Evolutionary conservation across 768 basidiomycete genomes (phyloP).

Genomic region (Lactarius indigo): DNA sequence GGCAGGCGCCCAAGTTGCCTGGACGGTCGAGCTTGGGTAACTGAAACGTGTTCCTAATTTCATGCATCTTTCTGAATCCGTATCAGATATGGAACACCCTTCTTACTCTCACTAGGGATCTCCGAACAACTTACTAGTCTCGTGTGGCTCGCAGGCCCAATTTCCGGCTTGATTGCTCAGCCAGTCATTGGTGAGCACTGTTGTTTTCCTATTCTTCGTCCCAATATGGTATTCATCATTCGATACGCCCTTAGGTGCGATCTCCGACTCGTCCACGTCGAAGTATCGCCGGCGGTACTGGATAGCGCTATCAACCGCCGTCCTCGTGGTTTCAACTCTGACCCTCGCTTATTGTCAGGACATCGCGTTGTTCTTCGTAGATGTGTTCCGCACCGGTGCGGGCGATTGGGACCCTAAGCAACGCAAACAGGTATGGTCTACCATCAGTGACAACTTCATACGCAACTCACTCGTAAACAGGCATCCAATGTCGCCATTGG

Average conservation of each 20-base stretch:
- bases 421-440: constrained; percentile 46
- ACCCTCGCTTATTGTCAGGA: constrained; percentile 80
- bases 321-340: constrained; percentile 74
- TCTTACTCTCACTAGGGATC: constrained; percentile 74
- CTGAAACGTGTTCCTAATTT: constrained; percentile 29
- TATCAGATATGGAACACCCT: constrained; percentile 90
- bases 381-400: constrained; percentile 66
- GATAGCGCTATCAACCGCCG: constrained; percentile 83
- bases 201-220: not conserved
- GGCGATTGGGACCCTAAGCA: constrained; percentile 87
- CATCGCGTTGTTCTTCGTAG: constrained; percentile 70
- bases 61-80: constrained; percentile 5
- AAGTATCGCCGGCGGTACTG: constrained; percentile 90
- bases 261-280: constrained; percentile 91
- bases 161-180: constrained; percentile 92
- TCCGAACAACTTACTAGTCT: constrained; percentile 89
- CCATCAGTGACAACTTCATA: constrained; percentile 7
- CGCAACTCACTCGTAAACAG: constrained; percentile 35
- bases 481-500: constrained; percentile 70
- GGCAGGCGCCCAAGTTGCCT: constrained; percentile 92
- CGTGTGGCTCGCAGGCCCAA: constrained; percentile 94
- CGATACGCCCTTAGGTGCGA: constrained; percentile 56
- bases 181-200: constrained; percentile 84
- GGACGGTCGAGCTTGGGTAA: constrained; percentile 94
- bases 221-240: not conserved